Percentiles rank a stretch among this genome's conserved stretches.
Conservation (phyloP, 768 basidiomycete genomes). For the Ramaria sp. region DNA sequence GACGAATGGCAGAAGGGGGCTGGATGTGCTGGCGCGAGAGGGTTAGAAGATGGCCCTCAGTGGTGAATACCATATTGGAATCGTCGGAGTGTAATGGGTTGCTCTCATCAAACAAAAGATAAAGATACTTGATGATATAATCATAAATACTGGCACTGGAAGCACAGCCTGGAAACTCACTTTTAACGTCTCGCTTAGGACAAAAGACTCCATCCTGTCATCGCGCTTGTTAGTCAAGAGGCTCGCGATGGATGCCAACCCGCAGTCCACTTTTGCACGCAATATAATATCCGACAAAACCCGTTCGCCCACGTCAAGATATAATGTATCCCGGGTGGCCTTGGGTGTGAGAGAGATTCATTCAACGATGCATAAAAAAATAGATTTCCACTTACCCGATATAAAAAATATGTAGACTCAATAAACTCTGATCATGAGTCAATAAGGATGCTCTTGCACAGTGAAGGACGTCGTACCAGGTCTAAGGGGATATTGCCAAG, state of each 20-base stretch:
- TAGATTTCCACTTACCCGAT: slow-evolving; percentile 43
- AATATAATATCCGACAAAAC: slow-evolving; percentile 63
- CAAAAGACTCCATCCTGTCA: slow-evolving; percentile 96
- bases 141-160: neutral
- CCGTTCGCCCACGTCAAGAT: slow-evolving; percentile 83
- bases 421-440: slow-evolving; percentile 55
- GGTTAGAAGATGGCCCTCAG: slow-evolving; percentile 84
- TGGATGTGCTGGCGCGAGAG: slow-evolving; percentile 46
- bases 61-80: slow-evolving; percentile 86
- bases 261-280: slow-evolving; percentile 77
- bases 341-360: slow-evolving; percentile 20
- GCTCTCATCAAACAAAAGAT: slow-evolving; percentile 81
- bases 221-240: slow-evolving; percentile 68
- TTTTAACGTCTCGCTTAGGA: slow-evolving; percentile 88
- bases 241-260: slow-evolving; percentile 73
- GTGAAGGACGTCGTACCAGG: slow-evolving; percentile 35
- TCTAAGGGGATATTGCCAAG: slow-evolving; percentile 69
- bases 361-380: neutral
- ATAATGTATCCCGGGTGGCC: slow-evolving; percentile 90
- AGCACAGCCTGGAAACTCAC: slow-evolving; percentile 25
- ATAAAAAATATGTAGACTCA: slow-evolving; percentile 95
- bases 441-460: neutral
- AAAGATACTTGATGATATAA: slow-evolving; percentile 60
- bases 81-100: slow-evolving; percentile 65
- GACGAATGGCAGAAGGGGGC: slow-evolving; percentile 45